Conservation (phyloP, 2,329 filamentous ascomycete genomes). For the Penicillium nordicum region DNA sequence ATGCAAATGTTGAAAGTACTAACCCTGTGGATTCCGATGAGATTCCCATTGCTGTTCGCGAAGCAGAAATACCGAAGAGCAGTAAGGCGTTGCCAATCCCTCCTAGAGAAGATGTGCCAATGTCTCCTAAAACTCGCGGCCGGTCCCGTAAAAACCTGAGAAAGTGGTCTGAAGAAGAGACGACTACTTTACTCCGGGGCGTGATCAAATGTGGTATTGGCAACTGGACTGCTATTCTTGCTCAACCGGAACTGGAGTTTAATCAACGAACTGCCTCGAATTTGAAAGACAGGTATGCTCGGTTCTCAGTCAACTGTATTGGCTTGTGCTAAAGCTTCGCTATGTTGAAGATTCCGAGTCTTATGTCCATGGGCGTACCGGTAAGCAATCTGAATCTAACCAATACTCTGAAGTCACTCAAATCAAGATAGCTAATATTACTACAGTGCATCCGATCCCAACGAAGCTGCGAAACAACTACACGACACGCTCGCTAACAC, state of each 20-base stretch:
- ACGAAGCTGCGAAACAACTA: conserved; percentile 37
- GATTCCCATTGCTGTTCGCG: not conserved
- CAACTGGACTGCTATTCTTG: conserved; percentile 62
- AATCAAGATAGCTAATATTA: not conserved
- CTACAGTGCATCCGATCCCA: conserved; percentile 32
- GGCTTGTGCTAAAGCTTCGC: conserved; percentile 22
- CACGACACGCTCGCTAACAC: conserved; percentile 35
- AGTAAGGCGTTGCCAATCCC: conserved; percentile 3
- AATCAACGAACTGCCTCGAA: conserved; percentile 59
- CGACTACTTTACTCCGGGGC: conserved; percentile 54
- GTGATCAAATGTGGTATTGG: conserved; percentile 61
- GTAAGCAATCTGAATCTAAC: conserved; percentile 16
- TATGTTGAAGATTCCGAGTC: conserved; percentile 47
- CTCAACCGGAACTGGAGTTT: conserved; percentile 56
- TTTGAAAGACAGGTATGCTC: conserved; percentile 56
- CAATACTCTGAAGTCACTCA: not conserved
- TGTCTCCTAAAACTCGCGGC: conserved; percentile 34
- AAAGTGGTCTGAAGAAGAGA: conserved; percentile 62
- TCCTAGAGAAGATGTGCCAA: conserved; percentile 20
- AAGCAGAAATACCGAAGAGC: conserved; percentile 7
- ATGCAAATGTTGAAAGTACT: conserved; percentile 12
- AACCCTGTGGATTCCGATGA: conserved; percentile 5
- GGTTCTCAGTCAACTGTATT: not conserved
- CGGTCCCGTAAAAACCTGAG: conserved; percentile 50
- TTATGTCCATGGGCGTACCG: conserved; percentile 52